Evolutionary conservation across 495 filamentous ascomycete species (phyloP), one percentile per base, ranked within the genome.

Genomic region (Pseudevernia furfuracea): DNA sequence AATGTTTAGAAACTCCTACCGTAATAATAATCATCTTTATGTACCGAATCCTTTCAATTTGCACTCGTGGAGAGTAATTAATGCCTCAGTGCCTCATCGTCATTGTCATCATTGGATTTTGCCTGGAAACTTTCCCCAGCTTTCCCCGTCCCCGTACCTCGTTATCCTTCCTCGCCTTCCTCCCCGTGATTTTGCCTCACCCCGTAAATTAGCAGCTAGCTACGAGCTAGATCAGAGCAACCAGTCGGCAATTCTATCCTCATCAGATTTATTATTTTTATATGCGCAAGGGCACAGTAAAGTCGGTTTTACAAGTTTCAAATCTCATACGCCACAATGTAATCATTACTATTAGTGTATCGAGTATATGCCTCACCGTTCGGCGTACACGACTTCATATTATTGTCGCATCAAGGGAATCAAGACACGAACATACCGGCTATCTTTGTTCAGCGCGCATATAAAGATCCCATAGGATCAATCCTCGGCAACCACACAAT

Each of bases 231-330:
- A n/a, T n/a, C n/a, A n/a, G n/a, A n/a, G n/a, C n/a, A n/a, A n/a
- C n/a, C n/a, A n/a, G 49, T 53, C 49, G 49, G 49, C 49, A 49
- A 28, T 28, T 12, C 23, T 53, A 34, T 34, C 30, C 52, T 55
- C 52, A 55, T n/a, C 9, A 1, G 8, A 36, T 39, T 39, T 14
- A 39, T 4, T 10, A 53, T 19, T 32, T 28, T 15, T 30, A 53
- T 32, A 34, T 34, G 52, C 52, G 49, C 49, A 34, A 55, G 30
- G 52, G 52, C 52, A 55, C 30, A 21, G 52, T 17, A 55, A 34
- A 34, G 52, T 55, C 30, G 36, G 17, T 19, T 17, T 53, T 9
- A 23, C 19, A 49, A 4, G 14, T 14, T 19, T 53, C 23, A 17
- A 19, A 11, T 12, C 19, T 19, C 19, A 44, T 21, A 44, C 3